Conservation (phyloP, 1,284 basidiomycete genomes). For the Leccinum glutinopallens region DNA sequence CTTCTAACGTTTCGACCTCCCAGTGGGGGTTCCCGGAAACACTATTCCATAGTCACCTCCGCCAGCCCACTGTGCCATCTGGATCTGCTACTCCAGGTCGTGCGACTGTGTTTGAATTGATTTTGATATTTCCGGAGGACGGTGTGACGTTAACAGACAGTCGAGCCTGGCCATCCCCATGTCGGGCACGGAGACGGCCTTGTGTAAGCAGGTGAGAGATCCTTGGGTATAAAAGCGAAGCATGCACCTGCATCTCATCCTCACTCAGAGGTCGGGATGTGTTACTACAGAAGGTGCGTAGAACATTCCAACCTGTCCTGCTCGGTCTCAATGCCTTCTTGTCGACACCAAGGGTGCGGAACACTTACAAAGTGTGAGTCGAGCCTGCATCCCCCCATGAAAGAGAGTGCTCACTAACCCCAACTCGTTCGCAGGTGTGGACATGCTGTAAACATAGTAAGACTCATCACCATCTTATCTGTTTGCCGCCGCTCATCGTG, state of each 20-base stretch:
- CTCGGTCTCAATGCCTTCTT: slow-evolving; percentile 12
- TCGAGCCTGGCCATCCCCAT: slow-evolving; percentile 34
- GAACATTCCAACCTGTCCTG: slow-evolving; percentile 2
- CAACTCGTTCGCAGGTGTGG: slow-evolving; percentile 48
- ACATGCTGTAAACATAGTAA: slow-evolving; percentile 57
- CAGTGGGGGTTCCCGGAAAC: slow-evolving; percentile 28
- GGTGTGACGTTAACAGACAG: slow-evolving; percentile 35
- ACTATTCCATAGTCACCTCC: slow-evolving; percentile 17
- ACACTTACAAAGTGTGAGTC: slow-evolving; percentile 50
- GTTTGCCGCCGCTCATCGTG: slow-evolving; percentile 14
- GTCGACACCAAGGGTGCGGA: slow-evolving; percentile 45
- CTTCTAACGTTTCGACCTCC: slow-evolving; percentile 37
- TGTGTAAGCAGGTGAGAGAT: slow-evolving; percentile 36
- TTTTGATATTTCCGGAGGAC: slow-evolving; percentile 28
- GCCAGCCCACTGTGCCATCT: slow-evolving; percentile 16
- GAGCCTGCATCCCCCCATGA: neutral
- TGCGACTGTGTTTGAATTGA: slow-evolving; percentile 35
- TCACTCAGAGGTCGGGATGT: slow-evolving; percentile 38
- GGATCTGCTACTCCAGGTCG: slow-evolving; percentile 32
- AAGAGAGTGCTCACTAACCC: slow-evolving; percentile 10
- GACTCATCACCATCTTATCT: slow-evolving; percentile 24
- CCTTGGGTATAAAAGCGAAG: slow-evolving; percentile 34
- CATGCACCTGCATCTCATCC: slow-evolving; percentile 7
- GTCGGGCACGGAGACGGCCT: slow-evolving; percentile 25
- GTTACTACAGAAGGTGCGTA: slow-evolving; percentile 45